These are phyloP conservation scores for Leishmania arabica DNA, from an alignment of 208 protist genomes.

Conservation along the genomic window DNA sequence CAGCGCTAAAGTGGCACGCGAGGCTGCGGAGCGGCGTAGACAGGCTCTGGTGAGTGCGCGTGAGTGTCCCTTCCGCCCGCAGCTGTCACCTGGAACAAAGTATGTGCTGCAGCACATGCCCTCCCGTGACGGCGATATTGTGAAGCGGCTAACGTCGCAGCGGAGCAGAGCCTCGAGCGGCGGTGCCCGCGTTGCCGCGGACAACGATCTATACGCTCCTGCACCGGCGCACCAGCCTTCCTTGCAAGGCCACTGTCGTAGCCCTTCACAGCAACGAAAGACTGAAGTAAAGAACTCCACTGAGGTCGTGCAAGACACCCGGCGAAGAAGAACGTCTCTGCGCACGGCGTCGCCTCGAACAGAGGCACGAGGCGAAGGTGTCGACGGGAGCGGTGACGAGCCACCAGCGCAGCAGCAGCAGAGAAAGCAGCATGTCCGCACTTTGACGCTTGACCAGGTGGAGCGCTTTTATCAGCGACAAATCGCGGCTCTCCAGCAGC, in stretches of 20 bases:
- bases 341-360: background rate
- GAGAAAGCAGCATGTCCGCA: background rate
- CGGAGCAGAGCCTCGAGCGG: background rate
- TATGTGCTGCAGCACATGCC: conserved; percentile 43
- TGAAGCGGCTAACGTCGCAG: conserved; percentile 54
- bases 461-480: conserved; percentile 68
- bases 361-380: background rate
- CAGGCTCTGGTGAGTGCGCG: conserved; percentile 16
- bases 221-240: background rate
- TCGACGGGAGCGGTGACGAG: background rate
- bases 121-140: conserved; percentile 61
- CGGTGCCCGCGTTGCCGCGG: background rate
- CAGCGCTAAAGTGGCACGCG: conserved; percentile 22
- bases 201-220: conserved; percentile 9
- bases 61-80: conserved; percentile 67
- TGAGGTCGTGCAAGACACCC: background rate
- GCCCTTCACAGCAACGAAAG: background rate
- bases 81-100: conserved; percentile 64
- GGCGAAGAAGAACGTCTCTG: background rate
- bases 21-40: conserved; percentile 40
- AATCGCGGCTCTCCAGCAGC: conserved; percentile 30
- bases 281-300: background rate
- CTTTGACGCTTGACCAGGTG: conserved; percentile 30
- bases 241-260: background rate
- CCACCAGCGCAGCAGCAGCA: background rate